Evolutionary conservation across 257 asterid species (phyloP).

Genomic region (Rubia yunnanensis): DNA sequence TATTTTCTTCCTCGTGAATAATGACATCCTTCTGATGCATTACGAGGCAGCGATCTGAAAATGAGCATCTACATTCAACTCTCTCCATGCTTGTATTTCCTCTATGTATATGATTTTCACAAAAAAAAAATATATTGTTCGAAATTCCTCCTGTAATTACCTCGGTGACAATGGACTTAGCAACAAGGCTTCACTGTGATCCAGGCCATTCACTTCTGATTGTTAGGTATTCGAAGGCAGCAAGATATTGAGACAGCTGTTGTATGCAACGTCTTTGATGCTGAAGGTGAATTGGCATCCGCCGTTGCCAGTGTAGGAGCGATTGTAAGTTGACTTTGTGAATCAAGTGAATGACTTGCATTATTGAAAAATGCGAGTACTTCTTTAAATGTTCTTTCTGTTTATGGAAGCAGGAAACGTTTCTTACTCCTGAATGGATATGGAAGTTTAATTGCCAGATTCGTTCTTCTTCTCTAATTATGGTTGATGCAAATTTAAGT

Average conservation of each 20-base stretch:
- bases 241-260: conserved; percentile 59
- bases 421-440: conserved; percentile 78
- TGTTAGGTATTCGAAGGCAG: conserved; percentile 63
- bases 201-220: conserved; percentile 3
- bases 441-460: conserved; percentile 47
- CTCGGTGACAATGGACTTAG: not conserved
- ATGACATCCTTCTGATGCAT: not conserved
- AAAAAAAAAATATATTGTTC: not conserved
- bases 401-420: conserved; percentile 56
- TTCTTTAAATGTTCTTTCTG: conserved; percentile 11
- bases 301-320: conserved; percentile 84
- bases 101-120: not conserved
- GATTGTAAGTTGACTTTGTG: conserved; percentile 39
- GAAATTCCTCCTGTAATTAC: not conserved
- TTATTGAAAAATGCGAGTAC: not conserved
- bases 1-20: not conserved
- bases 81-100: not conserved
- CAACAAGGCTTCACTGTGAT: not conserved
- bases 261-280: conserved; percentile 71
- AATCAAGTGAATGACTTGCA: conserved; percentile 5
- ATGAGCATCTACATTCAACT: not conserved
- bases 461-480: conserved; percentile 52
- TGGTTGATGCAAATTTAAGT: conserved; percentile 87
- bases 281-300: conserved; percentile 80
- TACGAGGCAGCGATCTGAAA: not conserved